Evolutionary conservation across 805 yeast genomes (phyloP).

Genomic region (Pichia paraexigua): DNA sequence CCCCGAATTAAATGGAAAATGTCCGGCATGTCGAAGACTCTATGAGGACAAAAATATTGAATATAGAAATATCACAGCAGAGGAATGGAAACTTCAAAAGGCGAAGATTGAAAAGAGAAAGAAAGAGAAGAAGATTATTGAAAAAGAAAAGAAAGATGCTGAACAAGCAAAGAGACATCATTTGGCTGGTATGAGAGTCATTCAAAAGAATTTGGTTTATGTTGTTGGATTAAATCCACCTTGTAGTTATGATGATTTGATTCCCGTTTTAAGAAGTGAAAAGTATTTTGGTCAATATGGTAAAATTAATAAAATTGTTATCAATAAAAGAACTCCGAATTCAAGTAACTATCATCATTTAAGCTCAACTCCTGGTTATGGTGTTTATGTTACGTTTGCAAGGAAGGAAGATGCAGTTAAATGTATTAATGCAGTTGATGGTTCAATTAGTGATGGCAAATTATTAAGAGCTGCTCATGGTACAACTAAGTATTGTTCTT

Average conservation of each 20-base stretch:
- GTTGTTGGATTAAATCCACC: slow-evolving; percentile 92
- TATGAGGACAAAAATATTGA: slow-evolving; percentile 92
- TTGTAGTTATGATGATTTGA: slow-evolving; percentile 79
- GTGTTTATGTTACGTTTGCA: slow-evolving; percentile 91
- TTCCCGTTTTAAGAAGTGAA: slow-evolving; percentile 74
- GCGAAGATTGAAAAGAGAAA: slow-evolving; percentile 74
- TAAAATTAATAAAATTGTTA: slow-evolving; percentile 86
- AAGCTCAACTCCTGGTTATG: slow-evolving; percentile 63
- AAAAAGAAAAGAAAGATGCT: slow-evolving; percentile 85
- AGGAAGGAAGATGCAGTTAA: slow-evolving; percentile 90
- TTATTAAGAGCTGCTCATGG: slow-evolving; percentile 93
- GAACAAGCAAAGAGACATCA: slow-evolving; percentile 81
- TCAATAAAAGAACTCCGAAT: slow-evolving; percentile 64
- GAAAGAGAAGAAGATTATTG: slow-evolving; percentile 73
- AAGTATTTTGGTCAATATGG: slow-evolving; percentile 98
- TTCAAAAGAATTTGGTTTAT: slow-evolving; percentile 92
- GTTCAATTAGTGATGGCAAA: slow-evolving; percentile 87
- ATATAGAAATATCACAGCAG: slow-evolving; percentile 73
- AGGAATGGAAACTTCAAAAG: slow-evolving; percentile 80
- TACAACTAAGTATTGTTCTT: slow-evolving; percentile 96
- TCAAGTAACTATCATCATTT: slow-evolving; percentile 28
- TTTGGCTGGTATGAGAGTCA: slow-evolving; percentile 95
- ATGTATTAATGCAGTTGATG: slow-evolving; percentile 89
- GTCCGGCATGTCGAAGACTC: slow-evolving; percentile 95
- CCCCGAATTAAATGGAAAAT: slow-evolving; percentile 90